Evolutionary conservation across 164 flowering plant genomes (phyloP), one percentile per base, ranked within the genome.

Genomic region (Malania oleifera): DNA sequence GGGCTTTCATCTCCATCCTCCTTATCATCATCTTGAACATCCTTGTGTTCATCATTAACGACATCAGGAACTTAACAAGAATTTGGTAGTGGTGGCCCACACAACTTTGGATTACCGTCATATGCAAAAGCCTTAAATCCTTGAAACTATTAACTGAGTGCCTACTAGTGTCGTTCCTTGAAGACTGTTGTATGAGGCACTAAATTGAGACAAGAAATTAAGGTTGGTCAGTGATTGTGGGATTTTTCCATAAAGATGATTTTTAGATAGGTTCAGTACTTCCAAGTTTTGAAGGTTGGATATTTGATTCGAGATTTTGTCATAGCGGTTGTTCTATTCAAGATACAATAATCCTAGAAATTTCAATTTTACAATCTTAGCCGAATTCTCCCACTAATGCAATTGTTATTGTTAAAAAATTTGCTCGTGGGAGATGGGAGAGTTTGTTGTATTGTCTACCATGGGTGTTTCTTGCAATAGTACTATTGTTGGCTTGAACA

Each of bases 391-490:
- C 89, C 89, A 41, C 34, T 69, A 20, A 83, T 58, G 72, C 55
- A 71, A 66, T 82, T 86, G 73, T 70, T 72, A 19, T 28, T n/a
- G n/a, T 29, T 29, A 86, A 61, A 62, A 78, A 77, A 26, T 83
- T 70, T 12, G 83, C 85, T 3, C 84, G 87, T 46, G 85, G 87
- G 19, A 83, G 69, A 63, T 47, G 72, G 22, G 77, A 70, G 25
- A 86, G 77, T 66, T 80, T 86, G 34, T 72, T 83, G 70, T 83
- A 84, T 61, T 73, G 84, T 66, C n/a, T n/a, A n/a, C n/a, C n/a
- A n/a, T n/a, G n/a, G n/a, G n/a, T n/a, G n/a, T n/a, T 62, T 64
- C 31, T 61, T 57, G 31, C n/a, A n/a, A 80, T 67, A 31, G 66
- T 76, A 52, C 80, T 80, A n/a, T n/a, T n/a, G 46, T 61, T 52